Evolutionary conservation across 257 asterid genomes (phyloP), one percentile per base, ranked within the genome.

Genomic region (Nicotiana sylvestris): DNA sequence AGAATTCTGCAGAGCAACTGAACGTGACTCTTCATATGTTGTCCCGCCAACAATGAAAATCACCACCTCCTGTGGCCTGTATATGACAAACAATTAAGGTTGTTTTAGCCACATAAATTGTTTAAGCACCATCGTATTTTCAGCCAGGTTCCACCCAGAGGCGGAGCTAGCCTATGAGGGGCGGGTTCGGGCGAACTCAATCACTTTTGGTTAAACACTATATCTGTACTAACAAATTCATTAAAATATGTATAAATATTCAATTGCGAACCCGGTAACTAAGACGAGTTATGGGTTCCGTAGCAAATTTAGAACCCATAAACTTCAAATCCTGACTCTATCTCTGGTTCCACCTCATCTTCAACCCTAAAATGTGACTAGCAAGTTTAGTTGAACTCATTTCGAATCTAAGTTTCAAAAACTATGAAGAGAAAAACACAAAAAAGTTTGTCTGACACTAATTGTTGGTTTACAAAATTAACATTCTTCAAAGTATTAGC

Each of bases 21-120:
- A 84, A 15, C 99, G 97, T 78, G 99, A 95, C 89, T 94, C 99
- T 90, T 96, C 99, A 72, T 93, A 96, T 58, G 98, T 94, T 77
- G 99, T 93, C 86, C 99, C 99, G 10, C 99, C 99, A 77, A 96
- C 93, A 81, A 94, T 66, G 84, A 96, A 94, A 81, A 96, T 91
- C 61, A 96, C 88, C 87, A 96, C 99, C 83, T 96, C 98, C 87
- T 91, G 98, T n/a, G 97, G 96, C 90, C 98, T 96, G 87, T 82
- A 62, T 76, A 55, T 7, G 39, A 76, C 9, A 57, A 76, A 76
- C 80, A 51, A 76, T 7, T 13, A 74, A 67, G 46, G 15, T 51
- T 51, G 27, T 15, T 76, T 76, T 76, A 49, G 80, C 64, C 9
- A 15, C 43, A 76, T 51, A 4, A 27, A 76, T 27, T 27, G 29